phyloP scores from a whole-genome alignment of 176 grass and related monocot species.

The Themeda triandra region DNA sequence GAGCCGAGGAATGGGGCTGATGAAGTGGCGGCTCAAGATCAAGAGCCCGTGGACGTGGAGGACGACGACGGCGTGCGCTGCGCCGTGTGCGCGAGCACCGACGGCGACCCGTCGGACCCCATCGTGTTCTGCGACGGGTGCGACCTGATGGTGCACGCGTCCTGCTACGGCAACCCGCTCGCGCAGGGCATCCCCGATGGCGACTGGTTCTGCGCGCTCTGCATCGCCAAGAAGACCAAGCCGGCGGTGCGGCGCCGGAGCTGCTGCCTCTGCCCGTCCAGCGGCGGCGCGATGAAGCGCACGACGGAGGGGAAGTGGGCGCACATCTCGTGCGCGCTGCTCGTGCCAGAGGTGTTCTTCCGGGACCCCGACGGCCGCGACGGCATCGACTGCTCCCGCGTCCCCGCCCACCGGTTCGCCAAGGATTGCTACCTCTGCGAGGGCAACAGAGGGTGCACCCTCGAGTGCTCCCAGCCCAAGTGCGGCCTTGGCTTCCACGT shows the following conservation, averaged over 20 bases:
- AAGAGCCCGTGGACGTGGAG: not conserved
- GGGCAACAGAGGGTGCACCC: constrained; percentile 51
- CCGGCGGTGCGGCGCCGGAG: not conserved
- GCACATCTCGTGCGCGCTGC: constrained; percentile 77
- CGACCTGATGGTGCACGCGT: constrained; percentile 87
- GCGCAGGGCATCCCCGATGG: constrained; percentile 67
- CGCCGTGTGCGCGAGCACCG: constrained; percentile 78
- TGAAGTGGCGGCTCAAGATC: not conserved
- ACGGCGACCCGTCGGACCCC: constrained; percentile 77
- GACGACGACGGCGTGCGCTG: constrained; percentile 75
- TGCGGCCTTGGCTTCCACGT: constrained; percentile 81
- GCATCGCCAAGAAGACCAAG: constrained; percentile 34
- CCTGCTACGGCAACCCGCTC: constrained; percentile 86
- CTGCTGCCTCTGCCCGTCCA: constrained; percentile 71
- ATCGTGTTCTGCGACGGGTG: constrained; percentile 98
- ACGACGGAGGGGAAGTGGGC: constrained; percentile 65
- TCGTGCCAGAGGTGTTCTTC: constrained; percentile 97
- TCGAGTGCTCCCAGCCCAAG: constrained; percentile 83
- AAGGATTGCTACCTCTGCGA: constrained; percentile 65
- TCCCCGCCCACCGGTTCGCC: constrained; percentile 49
- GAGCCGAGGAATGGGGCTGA: not conserved
- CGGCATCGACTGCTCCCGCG: constrained; percentile 69
- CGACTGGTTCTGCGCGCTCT: constrained; percentile 84
- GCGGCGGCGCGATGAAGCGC: constrained; percentile 73
- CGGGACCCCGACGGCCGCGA: constrained; percentile 70